Conservation (phyloP, 306 rosid genomes). For the Trichosanthes cucumerina region DNA sequence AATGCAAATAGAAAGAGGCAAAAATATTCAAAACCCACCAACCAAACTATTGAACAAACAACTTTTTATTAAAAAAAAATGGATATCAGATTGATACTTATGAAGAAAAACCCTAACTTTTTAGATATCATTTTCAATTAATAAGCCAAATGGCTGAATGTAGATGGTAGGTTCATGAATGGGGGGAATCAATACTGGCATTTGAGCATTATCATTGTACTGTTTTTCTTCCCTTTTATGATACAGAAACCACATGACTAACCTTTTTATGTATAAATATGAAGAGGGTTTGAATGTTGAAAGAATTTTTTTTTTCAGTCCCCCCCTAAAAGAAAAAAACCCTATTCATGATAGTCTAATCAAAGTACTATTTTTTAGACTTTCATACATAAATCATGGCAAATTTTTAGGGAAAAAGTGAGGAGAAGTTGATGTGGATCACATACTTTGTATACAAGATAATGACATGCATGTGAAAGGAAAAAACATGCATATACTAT, state of each 20-base stretch:
- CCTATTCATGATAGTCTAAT: not conserved
- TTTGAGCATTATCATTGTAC: not conserved
- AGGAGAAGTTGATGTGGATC: not conserved
- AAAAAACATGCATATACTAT: not conserved
- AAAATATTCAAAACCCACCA: not conserved
- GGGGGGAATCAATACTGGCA: not conserved
- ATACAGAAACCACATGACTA: not conserved
- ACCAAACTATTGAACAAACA: not conserved
- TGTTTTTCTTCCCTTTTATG: not conserved
- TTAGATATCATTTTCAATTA: conserved; percentile 1
- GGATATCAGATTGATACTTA: not conserved
- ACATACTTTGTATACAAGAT: not conserved
- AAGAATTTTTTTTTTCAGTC: not conserved
- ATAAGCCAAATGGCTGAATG: not conserved
- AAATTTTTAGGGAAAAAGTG: not conserved
- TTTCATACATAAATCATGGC: not conserved
- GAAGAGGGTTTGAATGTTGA: not conserved
- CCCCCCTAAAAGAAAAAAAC: not conserved
- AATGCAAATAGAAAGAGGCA: not conserved
- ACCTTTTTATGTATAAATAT: not conserved
- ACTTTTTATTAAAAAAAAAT: not conserved
- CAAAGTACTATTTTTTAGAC: not conserved
- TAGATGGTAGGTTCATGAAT: conserved; percentile 5
- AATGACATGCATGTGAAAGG: conserved; percentile 4
- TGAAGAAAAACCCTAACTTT: not conserved